phyloP scores from a whole-genome alignment of 164 flowering plant genomes.

The Berberis thunbergii region DNA sequence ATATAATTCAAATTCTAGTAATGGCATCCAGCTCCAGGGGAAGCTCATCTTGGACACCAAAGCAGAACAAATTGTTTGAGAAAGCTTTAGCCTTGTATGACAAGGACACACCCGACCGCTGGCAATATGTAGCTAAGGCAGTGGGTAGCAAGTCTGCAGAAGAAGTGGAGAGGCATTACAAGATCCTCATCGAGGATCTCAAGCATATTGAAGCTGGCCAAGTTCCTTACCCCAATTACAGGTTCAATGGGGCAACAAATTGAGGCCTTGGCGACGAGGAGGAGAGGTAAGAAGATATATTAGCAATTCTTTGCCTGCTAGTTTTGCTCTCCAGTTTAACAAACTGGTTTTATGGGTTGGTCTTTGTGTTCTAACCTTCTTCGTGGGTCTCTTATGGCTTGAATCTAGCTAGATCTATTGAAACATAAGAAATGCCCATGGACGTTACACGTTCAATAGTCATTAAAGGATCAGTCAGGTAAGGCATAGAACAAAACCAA shows the following conservation, averaged over 20 bases:
- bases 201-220: slow-evolving; percentile 52
- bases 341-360: too few species aligned
- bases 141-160: slow-evolving; percentile 64
- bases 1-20: neutral
- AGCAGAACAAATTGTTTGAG: slow-evolving; percentile 68
- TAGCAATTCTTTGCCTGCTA: neutral
- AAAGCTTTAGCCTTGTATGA: slow-evolving; percentile 51
- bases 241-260: slow-evolving; percentile 12
- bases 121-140: slow-evolving; percentile 56
- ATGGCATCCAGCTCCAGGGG: slow-evolving; percentile 31
- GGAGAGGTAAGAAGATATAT: slow-evolving; percentile 19
- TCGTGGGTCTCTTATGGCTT: too few species aligned
- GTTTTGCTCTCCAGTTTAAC: neutral
- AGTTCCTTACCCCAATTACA: slow-evolving; percentile 54
- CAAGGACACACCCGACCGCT: slow-evolving; percentile 62
- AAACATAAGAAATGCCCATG: too few species aligned
- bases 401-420: too few species aligned
- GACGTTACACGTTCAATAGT: too few species aligned
- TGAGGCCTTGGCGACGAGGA: slow-evolving; percentile 18
- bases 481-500: too few species aligned
- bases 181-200: slow-evolving; percentile 48
- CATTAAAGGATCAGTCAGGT: too few species aligned
- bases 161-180: slow-evolving; percentile 64
- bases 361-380: too few species aligned
- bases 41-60: slow-evolving; percentile 45